Percentiles rank a stretch among this genome's conserved stretches.
These are phyloP conservation scores for Spongiforma sp. DNA, from an alignment of 1,284 basidiomycete species.

Conservation along the genomic window DNA sequence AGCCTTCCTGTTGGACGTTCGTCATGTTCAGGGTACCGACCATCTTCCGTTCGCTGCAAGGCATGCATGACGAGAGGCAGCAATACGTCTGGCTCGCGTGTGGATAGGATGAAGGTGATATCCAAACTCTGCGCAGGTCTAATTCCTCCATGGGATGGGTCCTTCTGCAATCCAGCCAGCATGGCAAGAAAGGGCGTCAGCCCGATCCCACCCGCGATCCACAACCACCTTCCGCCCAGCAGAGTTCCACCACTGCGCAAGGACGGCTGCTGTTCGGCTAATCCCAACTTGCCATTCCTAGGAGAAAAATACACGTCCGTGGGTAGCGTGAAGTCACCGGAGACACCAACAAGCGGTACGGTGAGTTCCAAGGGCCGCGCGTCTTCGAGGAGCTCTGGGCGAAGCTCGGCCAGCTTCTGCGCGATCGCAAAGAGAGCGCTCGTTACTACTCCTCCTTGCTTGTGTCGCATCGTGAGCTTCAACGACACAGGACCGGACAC, in stretches of 20 bases:
- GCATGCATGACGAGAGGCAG: conserved; percentile 24
- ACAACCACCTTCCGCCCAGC: conserved; percentile 20
- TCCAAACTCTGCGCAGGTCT: no score
- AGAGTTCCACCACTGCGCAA: not conserved
- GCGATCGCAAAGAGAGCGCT: conserved; percentile 55
- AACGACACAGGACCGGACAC: conserved; percentile 14
- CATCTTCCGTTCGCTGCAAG: conserved; percentile 5
- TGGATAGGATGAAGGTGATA: conserved; percentile 29
- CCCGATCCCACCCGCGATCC: conserved; percentile 34
- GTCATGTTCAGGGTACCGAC: not conserved
- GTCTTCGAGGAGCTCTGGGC: conserved; percentile 47
- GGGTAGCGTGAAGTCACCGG: conserved; percentile 43
- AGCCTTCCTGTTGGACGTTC: conserved; percentile 11
- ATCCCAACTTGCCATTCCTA: not conserved
- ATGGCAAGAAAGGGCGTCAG: conserved; percentile 39
- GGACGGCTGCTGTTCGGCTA: not conserved
- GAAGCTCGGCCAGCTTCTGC: conserved; percentile 41
- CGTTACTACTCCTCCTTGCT: conserved; percentile 57
- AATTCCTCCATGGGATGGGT: no score
- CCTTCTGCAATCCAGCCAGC: conserved; percentile 19
- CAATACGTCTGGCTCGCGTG: conserved; percentile 31
- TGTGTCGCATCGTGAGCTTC: conserved; percentile 35
- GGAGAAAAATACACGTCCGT: not conserved
- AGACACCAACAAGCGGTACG: conserved; percentile 42
- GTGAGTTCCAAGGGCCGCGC: conserved; percentile 36